These are phyloP conservation scores for Chlorella sorokiniana DNA, from an alignment of 139 green algal species.

Conservation along the genomic window DNA sequence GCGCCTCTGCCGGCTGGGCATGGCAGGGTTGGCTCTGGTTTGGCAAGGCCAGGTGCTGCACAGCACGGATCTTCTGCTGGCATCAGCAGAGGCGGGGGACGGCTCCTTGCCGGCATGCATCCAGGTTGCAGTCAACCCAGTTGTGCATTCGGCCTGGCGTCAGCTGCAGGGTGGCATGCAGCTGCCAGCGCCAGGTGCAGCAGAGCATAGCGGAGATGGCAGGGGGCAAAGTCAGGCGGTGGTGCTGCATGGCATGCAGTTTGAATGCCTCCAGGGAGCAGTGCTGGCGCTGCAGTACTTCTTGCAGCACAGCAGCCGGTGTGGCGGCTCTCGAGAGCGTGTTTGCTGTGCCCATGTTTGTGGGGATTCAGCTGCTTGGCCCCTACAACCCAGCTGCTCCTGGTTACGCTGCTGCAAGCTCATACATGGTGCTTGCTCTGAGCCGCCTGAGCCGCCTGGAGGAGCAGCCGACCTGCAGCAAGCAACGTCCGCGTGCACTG, in stretches of 20 bases:
- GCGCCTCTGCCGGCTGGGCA: conserved; percentile 27
- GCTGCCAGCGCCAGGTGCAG: no score
- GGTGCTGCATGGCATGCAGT: conserved; percentile 10
- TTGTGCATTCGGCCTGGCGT: not conserved
- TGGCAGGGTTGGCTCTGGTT: conserved; percentile 18
- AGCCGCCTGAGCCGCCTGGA: not conserved
- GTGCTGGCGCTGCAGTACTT: conserved; percentile 24
- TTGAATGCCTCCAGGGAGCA: conserved; percentile 10
- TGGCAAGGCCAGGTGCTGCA: conserved; percentile 1
- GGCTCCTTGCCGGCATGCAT: not conserved
- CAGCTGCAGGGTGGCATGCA: no score
- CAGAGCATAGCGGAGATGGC: not conserved
- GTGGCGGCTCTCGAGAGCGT: not conserved
- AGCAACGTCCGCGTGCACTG: not conserved
- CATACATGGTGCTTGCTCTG: no score
- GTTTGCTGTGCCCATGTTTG: conserved; percentile 20
- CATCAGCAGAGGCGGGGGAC: not conserved
- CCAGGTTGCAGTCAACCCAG: conserved; percentile 15
- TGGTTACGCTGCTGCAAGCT: conserved; percentile 19
- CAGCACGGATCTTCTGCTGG: not conserved
- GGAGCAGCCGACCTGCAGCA: not conserved
- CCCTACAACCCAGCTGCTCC: not conserved
- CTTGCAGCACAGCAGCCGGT: not conserved
- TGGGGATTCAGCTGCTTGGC: not conserved
- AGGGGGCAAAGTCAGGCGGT: not conserved